phyloP scores from a whole-genome alignment of 371 early-diverging fungal species.

The Homolaphlyctis polyrhiza region DNA sequence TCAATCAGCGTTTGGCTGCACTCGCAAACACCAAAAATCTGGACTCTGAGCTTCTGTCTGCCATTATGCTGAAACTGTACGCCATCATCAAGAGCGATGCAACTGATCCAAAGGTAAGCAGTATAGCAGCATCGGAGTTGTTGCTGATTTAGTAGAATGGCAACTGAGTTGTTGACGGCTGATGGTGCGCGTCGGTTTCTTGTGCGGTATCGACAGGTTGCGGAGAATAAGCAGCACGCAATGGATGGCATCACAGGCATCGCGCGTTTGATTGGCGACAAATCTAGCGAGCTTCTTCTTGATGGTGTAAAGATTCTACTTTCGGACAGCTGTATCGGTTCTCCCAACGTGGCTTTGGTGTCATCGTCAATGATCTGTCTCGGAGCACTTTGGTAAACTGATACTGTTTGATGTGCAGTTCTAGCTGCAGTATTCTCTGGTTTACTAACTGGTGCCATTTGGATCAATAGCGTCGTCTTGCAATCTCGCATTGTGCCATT shows the following conservation, averaged over 20 bases:
- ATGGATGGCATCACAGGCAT: slow-evolving; percentile 73
- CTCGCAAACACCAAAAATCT: slow-evolving; percentile 45
- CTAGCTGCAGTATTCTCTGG: not conserved
- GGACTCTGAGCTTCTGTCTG: not conserved
- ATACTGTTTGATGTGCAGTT: not conserved
- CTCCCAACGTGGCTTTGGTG: slow-evolving; percentile 54
- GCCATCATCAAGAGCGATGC: slow-evolving; percentile 32
- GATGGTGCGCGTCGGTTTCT: not conserved
- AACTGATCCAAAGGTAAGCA: slow-evolving; percentile 44
- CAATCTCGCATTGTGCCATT: slow-evolving; percentile 79
- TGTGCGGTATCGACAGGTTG: no score
- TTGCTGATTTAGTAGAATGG: slow-evolving; percentile 35
- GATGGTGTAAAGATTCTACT: slow-evolving; percentile 56
- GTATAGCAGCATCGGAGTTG: slow-evolving; percentile 20
- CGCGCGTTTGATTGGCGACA: slow-evolving; percentile 58
- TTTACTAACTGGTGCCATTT: no score
- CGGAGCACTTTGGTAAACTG: slow-evolving; percentile 54
- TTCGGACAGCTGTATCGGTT: slow-evolving; percentile 48
- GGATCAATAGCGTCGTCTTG: no score
- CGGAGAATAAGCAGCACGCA: slow-evolving; percentile 74
- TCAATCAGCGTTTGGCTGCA: slow-evolving; percentile 61
- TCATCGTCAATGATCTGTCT: slow-evolving; percentile 70
- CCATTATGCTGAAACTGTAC: not conserved
- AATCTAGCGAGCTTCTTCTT: slow-evolving; percentile 58
- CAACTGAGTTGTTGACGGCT: slow-evolving; percentile 8